phyloP scores from a whole-genome alignment of 1,139 yeast species.

The Debaryomyces udenii region DNA sequence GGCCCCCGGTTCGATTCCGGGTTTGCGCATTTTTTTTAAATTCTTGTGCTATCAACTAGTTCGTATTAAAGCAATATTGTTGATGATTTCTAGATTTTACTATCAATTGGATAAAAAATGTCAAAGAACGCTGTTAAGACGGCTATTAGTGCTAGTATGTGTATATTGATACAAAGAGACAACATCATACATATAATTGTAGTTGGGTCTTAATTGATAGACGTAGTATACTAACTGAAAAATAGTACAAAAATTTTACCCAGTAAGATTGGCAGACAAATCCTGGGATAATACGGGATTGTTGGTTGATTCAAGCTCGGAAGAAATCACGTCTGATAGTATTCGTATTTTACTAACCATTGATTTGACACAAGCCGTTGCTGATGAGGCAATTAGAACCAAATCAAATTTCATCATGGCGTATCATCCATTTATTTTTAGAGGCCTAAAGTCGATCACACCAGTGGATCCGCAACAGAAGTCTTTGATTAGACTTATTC shows the following conservation, averaged over 20 bases:
- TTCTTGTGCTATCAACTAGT: neutral
- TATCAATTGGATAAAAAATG: constrained; percentile 26
- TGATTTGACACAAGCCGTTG: constrained; percentile 83
- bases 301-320: constrained; percentile 57
- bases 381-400: constrained; percentile 73
- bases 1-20: constrained; percentile 22
- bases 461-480: constrained; percentile 76
- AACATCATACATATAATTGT: too few species aligned
- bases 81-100: neutral
- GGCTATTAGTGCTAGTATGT: constrained; percentile 51
- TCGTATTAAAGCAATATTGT: neutral
- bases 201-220: neutral
- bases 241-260: constrained; percentile 68
- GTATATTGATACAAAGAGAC: neutral
- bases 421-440: constrained; percentile 93
- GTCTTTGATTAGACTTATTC: constrained; percentile 71
- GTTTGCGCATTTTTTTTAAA: constrained; percentile 17
- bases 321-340: constrained; percentile 21
- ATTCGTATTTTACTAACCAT: constrained; percentile 69
- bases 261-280: constrained; percentile 74
- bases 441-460: constrained; percentile 79
- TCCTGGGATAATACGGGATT: constrained; percentile 96
- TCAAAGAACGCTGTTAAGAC: constrained; percentile 45
- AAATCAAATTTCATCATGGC: constrained; percentile 67
- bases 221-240: constrained; percentile 19